A percentile compares a stretch with the other conserved stretches of the same genome.
phyloP scores from a whole-genome alignment of 116 monocot genomes.

The Posidonia oceanica region DNA sequence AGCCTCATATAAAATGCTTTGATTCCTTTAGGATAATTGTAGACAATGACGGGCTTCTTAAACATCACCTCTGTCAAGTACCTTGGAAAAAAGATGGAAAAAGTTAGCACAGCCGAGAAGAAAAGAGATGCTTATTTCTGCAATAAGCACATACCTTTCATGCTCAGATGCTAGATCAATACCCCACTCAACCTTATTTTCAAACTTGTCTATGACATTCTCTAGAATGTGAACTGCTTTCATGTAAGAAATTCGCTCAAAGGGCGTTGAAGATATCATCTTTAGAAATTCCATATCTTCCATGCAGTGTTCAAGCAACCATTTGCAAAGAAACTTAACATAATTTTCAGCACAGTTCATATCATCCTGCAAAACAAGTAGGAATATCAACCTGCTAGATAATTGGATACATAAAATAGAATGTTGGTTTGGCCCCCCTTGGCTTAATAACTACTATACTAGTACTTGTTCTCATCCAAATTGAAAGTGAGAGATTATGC shows the following conservation, averaged over 20 bases:
- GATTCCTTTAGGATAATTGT: constrained; percentile 83
- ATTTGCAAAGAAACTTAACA: constrained; percentile 78
- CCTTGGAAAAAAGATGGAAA: constrained; percentile 20
- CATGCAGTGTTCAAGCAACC: constrained; percentile 77
- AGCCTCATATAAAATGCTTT: constrained; percentile 93
- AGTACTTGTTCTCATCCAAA: no score
- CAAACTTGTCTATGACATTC: constrained; percentile 74
- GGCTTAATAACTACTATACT: no score
- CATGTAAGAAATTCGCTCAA: constrained; percentile 78
- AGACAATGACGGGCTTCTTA: constrained; percentile 79
- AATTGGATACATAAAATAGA: no score
- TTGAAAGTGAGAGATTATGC: no score
- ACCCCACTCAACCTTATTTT: constrained; percentile 90
- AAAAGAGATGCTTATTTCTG: background rate
- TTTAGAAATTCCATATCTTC: constrained; percentile 90
- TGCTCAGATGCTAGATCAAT: constrained; percentile 97
- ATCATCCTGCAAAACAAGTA: constrained; percentile 81
- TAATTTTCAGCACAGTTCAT: constrained; percentile 87
- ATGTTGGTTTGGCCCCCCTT: no score
- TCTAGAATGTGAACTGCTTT: constrained; percentile 60
- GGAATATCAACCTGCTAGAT: no score
- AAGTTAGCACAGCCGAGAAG: background rate
- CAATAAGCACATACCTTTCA: constrained; percentile 51
- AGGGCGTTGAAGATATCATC: constrained; percentile 67
- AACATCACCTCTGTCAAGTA: constrained; percentile 87